These are phyloP conservation scores for Pogostemon cablin DNA, from an alignment of 257 asterid genomes.

Conservation along the genomic window DNA sequence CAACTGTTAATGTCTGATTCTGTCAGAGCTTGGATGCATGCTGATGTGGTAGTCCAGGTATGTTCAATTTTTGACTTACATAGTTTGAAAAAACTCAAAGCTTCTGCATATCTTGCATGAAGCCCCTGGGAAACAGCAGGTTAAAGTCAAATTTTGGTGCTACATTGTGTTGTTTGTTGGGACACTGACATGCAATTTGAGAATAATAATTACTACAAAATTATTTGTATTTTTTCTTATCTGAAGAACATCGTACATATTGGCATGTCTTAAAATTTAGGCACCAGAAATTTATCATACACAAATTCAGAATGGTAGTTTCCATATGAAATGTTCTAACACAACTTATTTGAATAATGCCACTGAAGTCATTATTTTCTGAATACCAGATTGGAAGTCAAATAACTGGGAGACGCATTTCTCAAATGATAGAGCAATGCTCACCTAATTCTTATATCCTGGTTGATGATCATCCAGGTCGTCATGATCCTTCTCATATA, in stretches of 20 bases:
- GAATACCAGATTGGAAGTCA: conserved; percentile 85
- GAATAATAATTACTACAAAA: background rate
- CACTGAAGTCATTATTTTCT: conserved; percentile 22
- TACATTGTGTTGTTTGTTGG: background rate
- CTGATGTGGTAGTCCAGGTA: conserved; percentile 95
- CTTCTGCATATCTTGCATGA: conserved; percentile 9
- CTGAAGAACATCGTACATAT: too few species aligned
- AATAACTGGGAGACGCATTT: conserved; percentile 78
- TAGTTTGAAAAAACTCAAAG: conserved; percentile 1
- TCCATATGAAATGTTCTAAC: conserved; percentile 10
- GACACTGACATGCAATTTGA: background rate
- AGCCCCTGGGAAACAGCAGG: background rate
- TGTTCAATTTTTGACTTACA: background rate
- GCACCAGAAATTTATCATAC: too few species aligned
- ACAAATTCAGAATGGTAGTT: too few species aligned
- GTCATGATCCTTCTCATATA: conserved; percentile 90
- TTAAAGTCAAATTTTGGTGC: background rate
- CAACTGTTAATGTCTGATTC: conserved; percentile 81
- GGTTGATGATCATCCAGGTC: conserved; percentile 93
- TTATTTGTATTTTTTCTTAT: too few species aligned
- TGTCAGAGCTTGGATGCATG: conserved; percentile 64
- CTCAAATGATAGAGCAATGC: conserved; percentile 74
- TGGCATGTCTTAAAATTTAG: too few species aligned
- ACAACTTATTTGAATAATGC: conserved; percentile 21
- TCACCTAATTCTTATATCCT: conserved; percentile 74